Conservation (phyloP, 116 monocot genomes). For the Zostera marina region DNA sequence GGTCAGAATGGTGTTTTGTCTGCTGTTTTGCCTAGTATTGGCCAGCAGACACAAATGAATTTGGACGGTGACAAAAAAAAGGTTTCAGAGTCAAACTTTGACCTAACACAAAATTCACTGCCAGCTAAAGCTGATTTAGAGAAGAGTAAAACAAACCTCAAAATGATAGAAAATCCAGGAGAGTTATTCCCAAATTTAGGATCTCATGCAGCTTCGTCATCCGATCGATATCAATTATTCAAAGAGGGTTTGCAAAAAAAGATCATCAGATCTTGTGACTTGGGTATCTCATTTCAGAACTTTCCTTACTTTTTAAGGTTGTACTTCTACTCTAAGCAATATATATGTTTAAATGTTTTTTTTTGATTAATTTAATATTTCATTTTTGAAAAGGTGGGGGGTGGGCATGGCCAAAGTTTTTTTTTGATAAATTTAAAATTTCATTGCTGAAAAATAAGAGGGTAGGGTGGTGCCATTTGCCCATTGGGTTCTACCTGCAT, state of each 20-base stretch:
- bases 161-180: slow-evolving; percentile 36
- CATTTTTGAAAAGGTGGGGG: too few relatives aligned
- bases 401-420: too few relatives aligned
- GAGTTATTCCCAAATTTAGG: slow-evolving; percentile 3
- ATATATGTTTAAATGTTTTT: not conserved
- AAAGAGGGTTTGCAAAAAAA: slow-evolving; percentile 54
- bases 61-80: too few relatives aligned
- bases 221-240: slow-evolving; percentile 42
- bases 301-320: slow-evolving; percentile 92
- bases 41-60: too few relatives aligned
- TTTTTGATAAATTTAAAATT: too few relatives aligned
- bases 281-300: slow-evolving; percentile 56
- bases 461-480: too few relatives aligned
- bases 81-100: too few relatives aligned
- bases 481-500: too few relatives aligned
- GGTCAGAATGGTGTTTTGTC: not conserved
- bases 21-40: not conserved
- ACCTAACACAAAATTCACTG: slow-evolving; percentile 14
- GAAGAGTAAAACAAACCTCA: slow-evolving; percentile 30
- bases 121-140: slow-evolving; percentile 36
- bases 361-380: too few relatives aligned
- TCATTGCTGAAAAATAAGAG: too few relatives aligned
- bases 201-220: slow-evolving; percentile 10
- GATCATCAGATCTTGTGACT: slow-evolving; percentile 46
- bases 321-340: not conserved